Evolutionary conservation across 139 green algal genomes (phyloP).

Genomic region (Asterochloris erici): DNA sequence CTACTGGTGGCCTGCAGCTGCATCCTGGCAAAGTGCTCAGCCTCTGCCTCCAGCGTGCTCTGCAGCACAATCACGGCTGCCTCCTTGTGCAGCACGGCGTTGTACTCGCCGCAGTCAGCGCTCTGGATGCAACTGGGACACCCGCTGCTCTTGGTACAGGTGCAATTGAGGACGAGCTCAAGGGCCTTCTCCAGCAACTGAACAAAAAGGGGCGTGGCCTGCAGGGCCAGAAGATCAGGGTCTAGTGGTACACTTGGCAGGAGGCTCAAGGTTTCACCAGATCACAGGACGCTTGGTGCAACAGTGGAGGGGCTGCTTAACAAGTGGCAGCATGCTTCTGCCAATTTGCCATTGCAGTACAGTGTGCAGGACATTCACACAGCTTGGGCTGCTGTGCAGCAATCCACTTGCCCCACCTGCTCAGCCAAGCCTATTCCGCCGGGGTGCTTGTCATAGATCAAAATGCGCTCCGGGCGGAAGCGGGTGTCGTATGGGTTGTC

Average conservation of each 20-base stretch:
- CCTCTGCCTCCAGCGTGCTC: constrained; percentile 25
- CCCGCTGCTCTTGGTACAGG: constrained; percentile 57
- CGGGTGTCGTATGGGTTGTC: constrained; percentile 73
- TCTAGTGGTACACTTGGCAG: not conserved
- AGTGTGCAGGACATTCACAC: not conserved
- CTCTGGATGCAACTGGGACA: constrained; percentile 91
- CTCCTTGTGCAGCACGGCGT: constrained; percentile 61
- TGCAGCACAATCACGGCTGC: constrained; percentile 31
- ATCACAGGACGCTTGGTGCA: not conserved
- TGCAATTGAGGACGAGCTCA: constrained; percentile 66
- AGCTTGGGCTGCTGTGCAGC: not conserved
- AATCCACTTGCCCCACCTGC: constrained; percentile 40
- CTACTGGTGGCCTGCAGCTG: not conserved
- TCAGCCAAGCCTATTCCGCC: constrained; percentile 80
- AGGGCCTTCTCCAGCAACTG: constrained; percentile 67
- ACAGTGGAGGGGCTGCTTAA: not conserved
- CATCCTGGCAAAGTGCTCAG: constrained; percentile 1
- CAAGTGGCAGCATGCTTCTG: not conserved
- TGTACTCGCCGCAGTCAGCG: constrained; percentile 83
- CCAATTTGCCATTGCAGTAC: not conserved
- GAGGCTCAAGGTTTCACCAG: not conserved
- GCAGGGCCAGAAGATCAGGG: constrained; percentile 1
- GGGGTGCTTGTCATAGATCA: constrained; percentile 90
- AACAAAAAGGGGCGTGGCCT: constrained; percentile 64
- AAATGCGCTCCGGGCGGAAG: constrained; percentile 81